phyloP scores from a whole-genome alignment of 345 rosid species.

The Raphanus sativus region DNA sequence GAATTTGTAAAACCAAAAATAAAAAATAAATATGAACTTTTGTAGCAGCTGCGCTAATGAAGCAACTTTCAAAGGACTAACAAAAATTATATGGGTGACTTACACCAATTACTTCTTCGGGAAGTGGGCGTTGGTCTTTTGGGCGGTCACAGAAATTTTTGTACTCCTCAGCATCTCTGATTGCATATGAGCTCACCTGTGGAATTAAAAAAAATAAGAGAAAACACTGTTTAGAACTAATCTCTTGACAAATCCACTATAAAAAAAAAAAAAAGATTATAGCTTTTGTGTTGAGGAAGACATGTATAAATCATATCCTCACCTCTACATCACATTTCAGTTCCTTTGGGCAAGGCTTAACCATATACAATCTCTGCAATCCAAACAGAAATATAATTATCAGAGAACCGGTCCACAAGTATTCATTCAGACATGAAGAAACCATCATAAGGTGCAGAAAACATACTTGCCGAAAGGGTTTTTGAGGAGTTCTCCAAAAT shows the following conservation, averaged over 20 bases:
- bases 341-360: constrained; percentile 91
- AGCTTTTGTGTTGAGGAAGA: not conserved
- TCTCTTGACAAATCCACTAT: not conserved
- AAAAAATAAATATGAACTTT: not conserved
- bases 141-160: constrained; percentile 84
- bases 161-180: constrained; percentile 86
- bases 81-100: constrained; percentile 29
- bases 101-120: constrained; percentile 89
- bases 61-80: not conserved
- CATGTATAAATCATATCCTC: constrained; percentile 5
- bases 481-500: constrained; percentile 85
- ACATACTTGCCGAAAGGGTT: constrained; percentile 85
- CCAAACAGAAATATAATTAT: not conserved
- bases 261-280: not conserved
- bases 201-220: not conserved
- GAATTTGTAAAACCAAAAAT: not conserved
- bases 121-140: constrained; percentile 77
- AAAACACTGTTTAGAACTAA: not conserved
- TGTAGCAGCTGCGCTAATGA: not conserved
- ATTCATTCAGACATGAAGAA: not conserved
- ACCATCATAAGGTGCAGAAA: not conserved
- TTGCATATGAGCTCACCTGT: constrained; percentile 69
- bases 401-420: not conserved
- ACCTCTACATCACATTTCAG: constrained; percentile 92
- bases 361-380: constrained; percentile 77